These are phyloP conservation scores for Anthoceros angustus DNA, from an alignment of 225 moss, liverwort and hornwort species.

Conservation along the genomic window DNA sequence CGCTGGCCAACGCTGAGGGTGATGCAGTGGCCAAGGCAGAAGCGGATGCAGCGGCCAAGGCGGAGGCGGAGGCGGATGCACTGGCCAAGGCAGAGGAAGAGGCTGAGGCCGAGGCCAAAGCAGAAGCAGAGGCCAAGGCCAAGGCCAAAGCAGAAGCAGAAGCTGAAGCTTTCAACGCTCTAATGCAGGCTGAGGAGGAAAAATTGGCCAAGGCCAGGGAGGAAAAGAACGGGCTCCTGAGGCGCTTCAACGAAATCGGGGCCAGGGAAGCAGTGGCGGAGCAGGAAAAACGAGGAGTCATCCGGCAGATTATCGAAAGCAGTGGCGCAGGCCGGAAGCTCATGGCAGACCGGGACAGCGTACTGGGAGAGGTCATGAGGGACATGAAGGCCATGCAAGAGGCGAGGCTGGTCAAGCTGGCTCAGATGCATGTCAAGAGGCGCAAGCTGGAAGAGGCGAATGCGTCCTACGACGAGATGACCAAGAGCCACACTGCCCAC, in stretches of 20 bases:
- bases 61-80: too few relatives aligned
- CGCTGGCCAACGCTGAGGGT: too few relatives aligned
- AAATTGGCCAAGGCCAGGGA: background rate
- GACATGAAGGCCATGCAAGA: background rate
- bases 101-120: background rate
- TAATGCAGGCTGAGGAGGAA: background rate
- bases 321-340: background rate
- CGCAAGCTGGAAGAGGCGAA: background rate
- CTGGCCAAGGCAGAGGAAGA: too few relatives aligned
- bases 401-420: background rate
- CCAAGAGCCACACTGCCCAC: background rate
- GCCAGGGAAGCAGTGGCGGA: background rate
- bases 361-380: background rate
- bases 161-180: background rate
- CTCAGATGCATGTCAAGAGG: constrained; percentile 2
- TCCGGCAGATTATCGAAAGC: background rate
- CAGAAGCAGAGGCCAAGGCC: background rate
- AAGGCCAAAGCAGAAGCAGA: background rate
- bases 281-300: background rate
- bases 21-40: too few relatives aligned
- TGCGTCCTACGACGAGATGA: background rate
- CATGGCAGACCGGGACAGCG: background rate
- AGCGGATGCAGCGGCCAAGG: too few relatives aligned
- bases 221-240: background rate
- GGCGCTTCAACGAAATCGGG: background rate